These are phyloP conservation scores for Aplosporella prunicola DNA, from an alignment of 2,329 filamentous ascomycete species.

Conservation along the genomic window DNA sequence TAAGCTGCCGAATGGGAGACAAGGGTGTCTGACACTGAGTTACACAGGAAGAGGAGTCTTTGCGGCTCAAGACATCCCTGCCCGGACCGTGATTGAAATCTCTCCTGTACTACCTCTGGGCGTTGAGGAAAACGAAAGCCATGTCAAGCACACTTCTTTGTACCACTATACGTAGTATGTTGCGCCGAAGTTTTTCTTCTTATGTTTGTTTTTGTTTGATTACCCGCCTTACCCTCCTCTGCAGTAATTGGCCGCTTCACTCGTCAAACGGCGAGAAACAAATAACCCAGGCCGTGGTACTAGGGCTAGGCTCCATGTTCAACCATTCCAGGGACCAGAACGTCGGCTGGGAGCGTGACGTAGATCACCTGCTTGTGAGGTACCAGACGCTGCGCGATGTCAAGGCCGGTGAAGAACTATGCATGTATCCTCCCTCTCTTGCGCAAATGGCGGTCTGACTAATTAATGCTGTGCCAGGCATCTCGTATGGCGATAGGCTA, in stretches of 20 bases:
- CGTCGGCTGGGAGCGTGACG: constrained; percentile 45
- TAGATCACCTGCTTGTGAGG: constrained; percentile 35
- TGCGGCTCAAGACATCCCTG: constrained; percentile 37
- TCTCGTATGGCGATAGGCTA: constrained; percentile 39
- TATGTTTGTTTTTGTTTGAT: not conserved
- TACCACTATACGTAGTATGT: constrained; percentile 49
- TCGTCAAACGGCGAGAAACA: constrained; percentile 19
- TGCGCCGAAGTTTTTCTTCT: not conserved
- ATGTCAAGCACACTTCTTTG: constrained; percentile 42
- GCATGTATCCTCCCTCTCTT: constrained; percentile 23
- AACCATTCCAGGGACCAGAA: constrained; percentile 49
- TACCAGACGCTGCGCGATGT: constrained; percentile 44
- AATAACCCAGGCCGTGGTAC: constrained; percentile 43
- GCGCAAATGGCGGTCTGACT: not conserved
- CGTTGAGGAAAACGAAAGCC: constrained; percentile 37
- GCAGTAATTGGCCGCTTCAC: constrained; percentile 36
- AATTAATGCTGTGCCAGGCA: constrained; percentile 22
- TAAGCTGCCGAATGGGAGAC: not conserved
- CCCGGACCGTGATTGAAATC: constrained; percentile 41
- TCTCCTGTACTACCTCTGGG: constrained; percentile 44
- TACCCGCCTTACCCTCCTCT: constrained; percentile 8
- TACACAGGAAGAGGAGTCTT: constrained; percentile 44
- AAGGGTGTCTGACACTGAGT: constrained; percentile 2
- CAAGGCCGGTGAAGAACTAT: constrained; percentile 44
- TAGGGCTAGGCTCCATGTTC: constrained; percentile 50